Conservation (phyloP, 1,284 basidiomycete genomes). For the Sphagnurus paluster region DNA sequence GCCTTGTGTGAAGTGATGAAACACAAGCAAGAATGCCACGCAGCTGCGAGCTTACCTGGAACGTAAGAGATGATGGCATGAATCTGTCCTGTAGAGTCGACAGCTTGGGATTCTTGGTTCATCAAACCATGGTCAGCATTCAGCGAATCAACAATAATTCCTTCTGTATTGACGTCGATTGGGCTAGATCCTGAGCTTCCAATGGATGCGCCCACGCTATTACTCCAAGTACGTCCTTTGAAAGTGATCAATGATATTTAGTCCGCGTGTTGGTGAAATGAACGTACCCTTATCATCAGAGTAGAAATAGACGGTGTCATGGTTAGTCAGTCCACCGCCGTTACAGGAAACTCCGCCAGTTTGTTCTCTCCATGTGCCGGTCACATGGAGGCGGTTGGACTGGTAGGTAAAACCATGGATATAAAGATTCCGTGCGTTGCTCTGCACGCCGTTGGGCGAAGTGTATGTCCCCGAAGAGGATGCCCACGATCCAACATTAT, state of each 20-base stretch:
- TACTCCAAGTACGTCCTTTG: slow-evolving; percentile 42
- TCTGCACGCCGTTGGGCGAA: slow-evolving; percentile 36
- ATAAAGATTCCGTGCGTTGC: slow-evolving; percentile 41
- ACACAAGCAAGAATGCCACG: not conserved
- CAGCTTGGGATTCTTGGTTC: slow-evolving; percentile 46
- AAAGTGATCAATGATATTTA: not conserved
- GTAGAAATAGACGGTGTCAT: slow-evolving; percentile 44
- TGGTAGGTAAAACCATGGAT: slow-evolving; percentile 46
- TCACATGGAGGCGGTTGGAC: slow-evolving; percentile 34
- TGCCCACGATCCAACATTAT: slow-evolving; percentile 44
- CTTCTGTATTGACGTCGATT: slow-evolving; percentile 39
- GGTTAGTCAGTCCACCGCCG: slow-evolving; percentile 41
- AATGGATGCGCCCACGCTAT: slow-evolving; percentile 34
- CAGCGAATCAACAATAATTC: slow-evolving; percentile 41
- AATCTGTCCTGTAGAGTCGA: slow-evolving; percentile 40
- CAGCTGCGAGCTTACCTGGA: slow-evolving; percentile 35
- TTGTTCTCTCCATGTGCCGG: slow-evolving; percentile 46
- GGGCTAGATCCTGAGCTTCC: slow-evolving; percentile 41
- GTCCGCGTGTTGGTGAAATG: not conserved
- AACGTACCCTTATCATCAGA: slow-evolving; percentile 40
- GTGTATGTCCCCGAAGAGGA: slow-evolving; percentile 40
- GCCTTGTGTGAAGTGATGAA: slow-evolving; percentile 24
- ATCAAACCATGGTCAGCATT: slow-evolving; percentile 45
- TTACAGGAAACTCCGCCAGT: slow-evolving; percentile 41
- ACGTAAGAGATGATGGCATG: slow-evolving; percentile 45